Conservation (phyloP, 2,329 filamentous ascomycete genomes). For the Trichoderma aggressivum region DNA sequence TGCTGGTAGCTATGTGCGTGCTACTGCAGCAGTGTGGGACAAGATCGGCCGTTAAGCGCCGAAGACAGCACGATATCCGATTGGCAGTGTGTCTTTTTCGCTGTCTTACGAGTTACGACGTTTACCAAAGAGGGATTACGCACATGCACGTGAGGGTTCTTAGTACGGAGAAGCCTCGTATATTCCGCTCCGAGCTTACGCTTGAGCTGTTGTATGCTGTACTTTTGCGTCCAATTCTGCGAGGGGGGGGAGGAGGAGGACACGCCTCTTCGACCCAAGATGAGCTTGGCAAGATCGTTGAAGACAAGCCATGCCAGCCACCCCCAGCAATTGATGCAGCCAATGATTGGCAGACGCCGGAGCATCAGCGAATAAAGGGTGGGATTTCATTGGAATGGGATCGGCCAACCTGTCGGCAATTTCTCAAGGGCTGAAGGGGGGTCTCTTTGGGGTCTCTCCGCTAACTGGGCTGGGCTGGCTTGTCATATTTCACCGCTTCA, state of each 20-base stretch:
- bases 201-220: neutral
- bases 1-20: neutral
- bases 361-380: neutral
- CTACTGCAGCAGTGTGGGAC: neutral
- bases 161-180: neutral
- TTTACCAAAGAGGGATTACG: neutral
- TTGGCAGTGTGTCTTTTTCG: neutral
- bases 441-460: neutral
- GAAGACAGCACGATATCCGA: neutral
- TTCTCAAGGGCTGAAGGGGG: neutral
- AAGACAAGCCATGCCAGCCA: slow-evolving; percentile 9
- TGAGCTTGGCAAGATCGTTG: slow-evolving; percentile 2
- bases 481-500: slow-evolving; percentile 5
- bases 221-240: neutral
- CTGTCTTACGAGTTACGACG: neutral
- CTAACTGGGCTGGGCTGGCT: neutral
- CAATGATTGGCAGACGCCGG: neutral
- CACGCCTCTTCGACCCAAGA: neutral
- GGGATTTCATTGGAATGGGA: neutral
- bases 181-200: neutral
- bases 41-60: neutral
- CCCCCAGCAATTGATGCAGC: neutral
- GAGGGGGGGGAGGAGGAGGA: too few species aligned
- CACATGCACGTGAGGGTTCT: neutral
- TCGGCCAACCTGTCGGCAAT: neutral